A percentile compares a stretch with the other conserved stretches of the same genome.
These are phyloP conservation scores for Capsicum rhomboideum DNA, from an alignment of 257 asterid genomes.

Conservation along the genomic window DNA sequence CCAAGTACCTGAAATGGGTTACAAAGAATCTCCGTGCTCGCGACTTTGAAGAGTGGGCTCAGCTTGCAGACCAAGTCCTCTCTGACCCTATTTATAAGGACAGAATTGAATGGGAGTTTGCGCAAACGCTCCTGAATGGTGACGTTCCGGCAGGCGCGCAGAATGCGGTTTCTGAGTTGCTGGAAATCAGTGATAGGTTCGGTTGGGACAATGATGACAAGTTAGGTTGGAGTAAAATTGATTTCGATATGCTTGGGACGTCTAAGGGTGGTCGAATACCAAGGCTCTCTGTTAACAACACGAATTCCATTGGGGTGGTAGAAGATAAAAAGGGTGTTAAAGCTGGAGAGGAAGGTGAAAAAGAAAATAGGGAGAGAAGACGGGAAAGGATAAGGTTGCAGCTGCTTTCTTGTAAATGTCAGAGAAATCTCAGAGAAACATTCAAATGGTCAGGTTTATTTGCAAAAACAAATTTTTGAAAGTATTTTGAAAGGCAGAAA, in stretches of 20 bases:
- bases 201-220: constrained; percentile 80
- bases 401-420: constrained; percentile 11
- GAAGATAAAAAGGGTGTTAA: not conserved
- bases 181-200: constrained; percentile 57
- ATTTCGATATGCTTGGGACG: constrained; percentile 65
- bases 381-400: constrained; percentile 38
- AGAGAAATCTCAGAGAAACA: not conserved
- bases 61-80: constrained; percentile 65
- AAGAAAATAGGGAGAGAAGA: constrained; percentile 12
- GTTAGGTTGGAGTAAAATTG: constrained; percentile 59
- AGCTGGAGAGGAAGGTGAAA: not conserved
- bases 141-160: constrained; percentile 8
- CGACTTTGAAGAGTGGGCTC: constrained; percentile 72
- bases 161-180: constrained; percentile 43
- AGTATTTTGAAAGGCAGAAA: constrained; percentile 1
- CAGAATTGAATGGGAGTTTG: constrained; percentile 84
- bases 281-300: constrained; percentile 8
- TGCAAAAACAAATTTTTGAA: constrained; percentile 11
- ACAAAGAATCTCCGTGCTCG: constrained; percentile 67
- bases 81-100: constrained; percentile 62
- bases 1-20: constrained; percentile 68
- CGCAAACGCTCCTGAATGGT: constrained; percentile 58
- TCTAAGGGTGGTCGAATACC: constrained; percentile 75
- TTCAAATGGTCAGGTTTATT: constrained; percentile 7
- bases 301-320: not conserved